These are phyloP conservation scores for Colletotrichum tamarilloi DNA, from an alignment of 2,329 filamentous ascomycete genomes.

Conservation along the genomic window DNA sequence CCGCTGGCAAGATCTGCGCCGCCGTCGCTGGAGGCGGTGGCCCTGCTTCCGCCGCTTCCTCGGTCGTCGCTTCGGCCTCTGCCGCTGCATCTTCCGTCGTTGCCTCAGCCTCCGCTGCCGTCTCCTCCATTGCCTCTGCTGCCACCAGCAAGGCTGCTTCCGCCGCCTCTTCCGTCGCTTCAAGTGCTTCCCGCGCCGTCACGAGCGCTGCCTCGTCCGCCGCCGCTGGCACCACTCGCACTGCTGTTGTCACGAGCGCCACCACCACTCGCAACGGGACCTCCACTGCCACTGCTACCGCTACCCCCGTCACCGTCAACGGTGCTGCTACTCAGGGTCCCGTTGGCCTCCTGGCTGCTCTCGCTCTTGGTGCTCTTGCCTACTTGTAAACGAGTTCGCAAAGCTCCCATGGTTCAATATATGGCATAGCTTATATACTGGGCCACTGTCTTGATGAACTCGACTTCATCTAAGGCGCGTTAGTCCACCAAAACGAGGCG, in stretches of 20 bases:
- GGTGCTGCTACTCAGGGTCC: constrained; percentile 16
- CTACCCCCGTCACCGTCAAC: constrained; percentile 22
- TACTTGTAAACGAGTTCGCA: neutral
- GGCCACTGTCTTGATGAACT: too few relatives aligned
- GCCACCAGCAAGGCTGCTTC: neutral
- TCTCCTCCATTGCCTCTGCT: neutral
- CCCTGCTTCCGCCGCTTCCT: neutral
- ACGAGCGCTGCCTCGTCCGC: neutral
- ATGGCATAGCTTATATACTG: neutral
- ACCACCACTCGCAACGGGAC: constrained; percentile 19
- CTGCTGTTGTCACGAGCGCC: constrained; percentile 10
- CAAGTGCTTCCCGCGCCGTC: neutral
- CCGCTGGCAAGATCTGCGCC: constrained; percentile 15
- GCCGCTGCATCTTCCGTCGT: neutral
- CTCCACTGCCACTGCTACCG: neutral
- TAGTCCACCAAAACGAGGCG: too few relatives aligned
- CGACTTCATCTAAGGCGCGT: neutral
- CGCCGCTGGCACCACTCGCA: neutral
- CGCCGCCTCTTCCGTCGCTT: neutral
- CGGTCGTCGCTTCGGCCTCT: neutral
- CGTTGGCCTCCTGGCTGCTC: constrained; percentile 9
- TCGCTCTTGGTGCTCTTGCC: constrained; percentile 28
- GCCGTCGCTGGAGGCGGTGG: neutral
- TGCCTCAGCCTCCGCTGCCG: neutral
- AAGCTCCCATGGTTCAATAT: neutral